Percentiles rank a stretch among this genome's conserved stretches.
These are phyloP conservation scores for Neostapfia colusana DNA, from an alignment of 176 grass and related monocot species.

Conservation along the genomic window DNA sequence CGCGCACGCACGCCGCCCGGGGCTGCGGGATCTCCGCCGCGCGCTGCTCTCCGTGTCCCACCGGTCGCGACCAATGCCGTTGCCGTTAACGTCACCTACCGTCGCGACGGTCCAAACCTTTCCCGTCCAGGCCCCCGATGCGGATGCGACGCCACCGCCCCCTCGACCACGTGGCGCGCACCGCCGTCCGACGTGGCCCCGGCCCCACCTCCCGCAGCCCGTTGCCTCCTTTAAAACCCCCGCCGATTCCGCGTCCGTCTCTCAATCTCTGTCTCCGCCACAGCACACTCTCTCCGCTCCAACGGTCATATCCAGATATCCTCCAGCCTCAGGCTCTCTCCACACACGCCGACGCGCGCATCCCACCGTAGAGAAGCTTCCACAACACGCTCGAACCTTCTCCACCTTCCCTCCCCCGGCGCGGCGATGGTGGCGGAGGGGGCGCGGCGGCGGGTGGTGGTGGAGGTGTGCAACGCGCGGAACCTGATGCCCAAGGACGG, in stretches of 20 bases:
- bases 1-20: too few relatives aligned
- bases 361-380: conserved; percentile 28
- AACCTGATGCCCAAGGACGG: conserved; percentile 99
- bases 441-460: conserved; percentile 60
- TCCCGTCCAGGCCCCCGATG: background rate
- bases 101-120: background rate
- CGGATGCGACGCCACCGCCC: background rate
- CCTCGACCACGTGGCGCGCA: conserved; percentile 35
- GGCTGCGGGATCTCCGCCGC: background rate
- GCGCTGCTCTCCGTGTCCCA: background rate
- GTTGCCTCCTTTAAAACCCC: conserved; percentile 52
- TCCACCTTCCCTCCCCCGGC: too few relatives aligned
- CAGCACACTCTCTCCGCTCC: background rate
- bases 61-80: background rate
- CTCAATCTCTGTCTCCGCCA: background rate
- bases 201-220: conserved; percentile 19
- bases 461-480: conserved; percentile 87
- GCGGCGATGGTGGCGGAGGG: conserved; percentile 54
- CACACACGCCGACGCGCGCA: background rate
- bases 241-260: background rate
- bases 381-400: background rate
- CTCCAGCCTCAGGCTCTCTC: background rate
- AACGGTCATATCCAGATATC: conserved; percentile 48
- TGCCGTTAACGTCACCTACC: conserved; percentile 4
- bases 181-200: conserved; percentile 44